Base-by-base conservation (phyloP, 306 rosid genomes). In the Vigna hirtella region DNA sequence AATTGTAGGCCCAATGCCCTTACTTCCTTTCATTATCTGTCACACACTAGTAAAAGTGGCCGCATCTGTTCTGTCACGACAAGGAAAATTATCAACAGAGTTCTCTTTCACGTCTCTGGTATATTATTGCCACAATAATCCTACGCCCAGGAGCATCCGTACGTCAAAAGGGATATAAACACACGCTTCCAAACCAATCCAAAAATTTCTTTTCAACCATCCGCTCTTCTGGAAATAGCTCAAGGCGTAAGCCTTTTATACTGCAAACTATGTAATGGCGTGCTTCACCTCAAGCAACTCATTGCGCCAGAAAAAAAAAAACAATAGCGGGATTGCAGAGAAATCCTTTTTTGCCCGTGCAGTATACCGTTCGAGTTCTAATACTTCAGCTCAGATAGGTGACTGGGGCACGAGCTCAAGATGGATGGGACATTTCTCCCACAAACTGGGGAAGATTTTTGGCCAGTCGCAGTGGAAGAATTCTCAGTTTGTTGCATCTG, bases 371-470 rank as follows among this genome's bases (percentile, higher is more conserved):
- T 16, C 42, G 57, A 24, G 49, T 74, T 78, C 57, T 85, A 83
- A 75, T 83, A 87, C 80, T 87, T 83, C 66, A 83, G 80, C 69
- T 85, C 87, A 36, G 86, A 77, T 10, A 83, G 68, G 77, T 85
- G 87, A 62, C 69, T 74, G 48, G 87, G 79, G 85, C 80, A 78
- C 18, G 89, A 66, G 52, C 74, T 81, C 36, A 81, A 85, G 67
- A 87, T 87, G 7, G 90, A 85, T 48, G 88, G 80, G 38, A 87
- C 79, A 50, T 87, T 82, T 77, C 88, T 79, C 32, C 88, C 82
- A 47, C 88, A 85, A 20, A 78, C 77, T 0, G 90, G 83, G 45
- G 87, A 80, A 56, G 84, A 80, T 72, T 85, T 81, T 67, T 81
- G 63, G 67, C 86, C 79, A n/a, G 52, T 57, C 71, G 67, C 71